Evolutionary conservation across 495 filamentous ascomycete species (phyloP).

Genomic region (Umbilicaria muhlenbergii): DNA sequence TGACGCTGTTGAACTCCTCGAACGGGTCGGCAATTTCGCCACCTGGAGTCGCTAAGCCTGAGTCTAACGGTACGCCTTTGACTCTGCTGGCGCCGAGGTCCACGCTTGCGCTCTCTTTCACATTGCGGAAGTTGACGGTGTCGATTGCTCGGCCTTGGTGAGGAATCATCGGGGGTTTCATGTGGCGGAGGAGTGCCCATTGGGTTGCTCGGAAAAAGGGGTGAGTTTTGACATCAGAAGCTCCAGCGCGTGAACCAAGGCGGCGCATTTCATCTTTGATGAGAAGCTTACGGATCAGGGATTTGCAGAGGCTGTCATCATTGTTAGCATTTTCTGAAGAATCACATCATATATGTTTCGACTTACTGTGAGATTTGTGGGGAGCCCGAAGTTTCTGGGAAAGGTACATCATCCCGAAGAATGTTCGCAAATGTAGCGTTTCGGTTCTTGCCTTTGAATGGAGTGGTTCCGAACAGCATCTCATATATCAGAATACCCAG

Average conservation of each 20-base stretch:
- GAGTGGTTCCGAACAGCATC: constrained; percentile 97
- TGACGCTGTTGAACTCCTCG: constrained; percentile 97
- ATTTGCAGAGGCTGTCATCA: constrained; percentile 69
- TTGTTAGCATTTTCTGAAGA: not conserved
- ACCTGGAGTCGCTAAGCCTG: constrained; percentile 69
- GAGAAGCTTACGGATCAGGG: constrained; percentile 84
- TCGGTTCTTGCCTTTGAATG: constrained; percentile 98
- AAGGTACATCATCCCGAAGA: constrained; percentile 81
- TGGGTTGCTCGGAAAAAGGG: constrained; percentile 92
- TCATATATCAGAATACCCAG: constrained; percentile 93
- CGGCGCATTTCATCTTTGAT: constrained; percentile 97
- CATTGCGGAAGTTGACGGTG: constrained; percentile 90
- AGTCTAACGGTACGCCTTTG: constrained; percentile 74
- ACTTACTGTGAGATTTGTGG: constrained; percentile 84
- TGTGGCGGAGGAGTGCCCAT: constrained; percentile 93
- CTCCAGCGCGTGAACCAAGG: constrained; percentile 84
- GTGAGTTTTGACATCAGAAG: constrained; percentile 91
- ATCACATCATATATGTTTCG: not conserved
- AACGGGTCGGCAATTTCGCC: constrained; percentile 85
- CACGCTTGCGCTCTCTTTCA: constrained; percentile 92
- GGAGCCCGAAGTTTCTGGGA: constrained; percentile 73
- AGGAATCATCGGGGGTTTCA: constrained; percentile 97
- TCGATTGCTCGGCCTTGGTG: constrained; percentile 84
- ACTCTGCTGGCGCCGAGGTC: constrained; percentile 59
- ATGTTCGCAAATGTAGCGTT: constrained; percentile 98